Evolutionary conservation across 2,329 filamentous ascomycete species (phyloP).

Genomic region (Fusarium continuum): DNA sequence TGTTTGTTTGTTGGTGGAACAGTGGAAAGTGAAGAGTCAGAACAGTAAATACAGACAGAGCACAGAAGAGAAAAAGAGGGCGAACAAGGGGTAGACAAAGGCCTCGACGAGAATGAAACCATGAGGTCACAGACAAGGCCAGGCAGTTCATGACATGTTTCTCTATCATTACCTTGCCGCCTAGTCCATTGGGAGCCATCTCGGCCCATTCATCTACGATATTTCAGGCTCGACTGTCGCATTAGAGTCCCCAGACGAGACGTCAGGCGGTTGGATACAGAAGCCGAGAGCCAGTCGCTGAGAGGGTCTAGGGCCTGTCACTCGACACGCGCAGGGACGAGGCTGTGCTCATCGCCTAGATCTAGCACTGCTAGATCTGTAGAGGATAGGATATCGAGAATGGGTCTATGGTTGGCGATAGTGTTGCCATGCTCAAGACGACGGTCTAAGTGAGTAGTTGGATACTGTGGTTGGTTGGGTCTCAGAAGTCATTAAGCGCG

Average conservation of each 20-base stretch:
- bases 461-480: constrained; percentile 36
- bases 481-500: constrained; percentile 40
- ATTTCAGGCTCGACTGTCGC: constrained; percentile 18
- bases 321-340: constrained; percentile 25
- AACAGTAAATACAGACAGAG: constrained; percentile 18
- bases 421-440: constrained; percentile 14
- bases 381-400: neutral
- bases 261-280: constrained; percentile 21
- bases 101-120: constrained; percentile 3
- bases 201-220: constrained; percentile 27
- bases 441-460: constrained; percentile 3
- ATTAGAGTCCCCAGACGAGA: constrained; percentile 4
- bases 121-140: constrained; percentile 26
- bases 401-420: constrained; percentile 21
- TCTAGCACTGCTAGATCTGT: neutral
- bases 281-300: constrained; percentile 33
- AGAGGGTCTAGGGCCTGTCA: constrained; percentile 18
- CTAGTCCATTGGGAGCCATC: constrained; percentile 16
- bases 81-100: constrained; percentile 26
- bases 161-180: constrained; percentile 17
- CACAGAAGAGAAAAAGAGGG: constrained; percentile 1
- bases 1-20: constrained; percentile 27
- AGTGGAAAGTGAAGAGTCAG: constrained; percentile 4
- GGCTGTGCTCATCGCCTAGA: neutral
- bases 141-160: neutral